phyloP scores from a whole-genome alignment of 2,329 filamentous ascomycete genomes.

The Neocatenulostroma microsporum region DNA sequence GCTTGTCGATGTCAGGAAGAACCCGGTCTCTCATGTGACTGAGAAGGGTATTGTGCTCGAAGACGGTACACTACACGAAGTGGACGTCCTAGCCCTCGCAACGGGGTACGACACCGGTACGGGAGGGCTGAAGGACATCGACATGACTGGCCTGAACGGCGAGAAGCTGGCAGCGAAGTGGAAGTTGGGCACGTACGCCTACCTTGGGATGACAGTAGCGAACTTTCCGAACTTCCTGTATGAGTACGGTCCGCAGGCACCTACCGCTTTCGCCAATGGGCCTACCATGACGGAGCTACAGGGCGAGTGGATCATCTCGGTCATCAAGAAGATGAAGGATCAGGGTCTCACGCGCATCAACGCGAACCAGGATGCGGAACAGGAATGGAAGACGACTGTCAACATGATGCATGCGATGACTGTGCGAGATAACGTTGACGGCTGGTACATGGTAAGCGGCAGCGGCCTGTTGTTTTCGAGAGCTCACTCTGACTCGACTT shows the following conservation, averaged over 20 bases:
- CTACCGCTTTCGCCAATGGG: constrained; percentile 40
- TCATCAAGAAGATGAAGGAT: constrained; percentile 33
- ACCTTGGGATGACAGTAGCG: constrained; percentile 30
- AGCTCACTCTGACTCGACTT: no score
- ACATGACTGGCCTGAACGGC: constrained; percentile 27
- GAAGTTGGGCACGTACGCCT: constrained; percentile 34
- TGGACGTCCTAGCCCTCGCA: constrained; percentile 37
- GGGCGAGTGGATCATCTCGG: constrained; percentile 39
- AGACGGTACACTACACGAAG: constrained; percentile 33
- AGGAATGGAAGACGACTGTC: constrained; percentile 33
- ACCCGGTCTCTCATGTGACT: constrained; percentile 37
- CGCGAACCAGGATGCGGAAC: constrained; percentile 34
- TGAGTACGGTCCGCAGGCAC: constrained; percentile 34
- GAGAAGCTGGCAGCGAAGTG: constrained; percentile 37
- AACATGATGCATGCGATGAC: constrained; percentile 35
- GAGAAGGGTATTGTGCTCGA: constrained; percentile 37
- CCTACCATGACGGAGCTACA: constrained; percentile 40
- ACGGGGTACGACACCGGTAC: constrained; percentile 38
- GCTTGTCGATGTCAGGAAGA: constrained; percentile 36
- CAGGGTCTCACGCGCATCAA: constrained; percentile 35
- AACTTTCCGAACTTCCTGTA: constrained; percentile 31
- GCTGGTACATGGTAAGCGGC: constrained; percentile 37
- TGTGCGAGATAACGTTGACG: constrained; percentile 34
- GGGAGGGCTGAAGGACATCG: constrained; percentile 30
- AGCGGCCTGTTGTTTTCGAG: no score